Conservation (phyloP, 163 green algal species). For the Trebouxiophyceae sp. region DNA sequence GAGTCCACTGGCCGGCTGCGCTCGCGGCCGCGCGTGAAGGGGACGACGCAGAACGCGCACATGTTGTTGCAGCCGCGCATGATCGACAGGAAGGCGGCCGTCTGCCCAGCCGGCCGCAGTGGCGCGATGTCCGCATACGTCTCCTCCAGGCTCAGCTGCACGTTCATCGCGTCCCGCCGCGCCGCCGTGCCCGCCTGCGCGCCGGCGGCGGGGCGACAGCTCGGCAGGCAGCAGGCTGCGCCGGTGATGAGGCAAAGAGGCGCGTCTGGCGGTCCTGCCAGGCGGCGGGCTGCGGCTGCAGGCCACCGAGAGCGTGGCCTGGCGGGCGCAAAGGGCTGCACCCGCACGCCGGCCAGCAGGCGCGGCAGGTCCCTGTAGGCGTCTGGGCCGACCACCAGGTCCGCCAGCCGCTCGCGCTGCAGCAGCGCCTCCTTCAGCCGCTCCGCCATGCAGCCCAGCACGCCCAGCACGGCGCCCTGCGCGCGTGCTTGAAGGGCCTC, state of each 20-base stretch:
- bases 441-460: slow-evolving; percentile 93
- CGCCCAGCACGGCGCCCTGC: slow-evolving; percentile 52
- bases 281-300: too few species aligned
- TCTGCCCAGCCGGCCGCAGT: slow-evolving; percentile 32
- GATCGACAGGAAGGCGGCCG: slow-evolving; percentile 21
- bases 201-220: too few species aligned
- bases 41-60: slow-evolving; percentile 72
- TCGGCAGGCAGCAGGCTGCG: too few species aligned
- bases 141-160: slow-evolving; percentile 79
- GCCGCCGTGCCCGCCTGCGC: neutral
- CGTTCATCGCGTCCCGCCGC: slow-evolving; percentile 60
- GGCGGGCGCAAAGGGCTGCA: too few species aligned
- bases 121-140: slow-evolving; percentile 82
- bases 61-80: slow-evolving; percentile 27
- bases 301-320: too few species aligned
- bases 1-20: slow-evolving; percentile 54
- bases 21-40: slow-evolving; percentile 71
- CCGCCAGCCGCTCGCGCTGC: slow-evolving; percentile 60
- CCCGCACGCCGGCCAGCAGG: slow-evolving; percentile 61
- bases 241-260: too few species aligned
- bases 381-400: slow-evolving; percentile 83
- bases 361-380: slow-evolving; percentile 80
- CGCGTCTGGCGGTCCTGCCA: neutral
- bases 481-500: neutral
- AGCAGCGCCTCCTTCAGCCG: slow-evolving; percentile 75